Percentiles rank a stretch among this genome's conserved stretches.
phyloP scores from a whole-genome alignment of 2,329 filamentous ascomycete genomes.

The Fusarium tjaetaba region DNA sequence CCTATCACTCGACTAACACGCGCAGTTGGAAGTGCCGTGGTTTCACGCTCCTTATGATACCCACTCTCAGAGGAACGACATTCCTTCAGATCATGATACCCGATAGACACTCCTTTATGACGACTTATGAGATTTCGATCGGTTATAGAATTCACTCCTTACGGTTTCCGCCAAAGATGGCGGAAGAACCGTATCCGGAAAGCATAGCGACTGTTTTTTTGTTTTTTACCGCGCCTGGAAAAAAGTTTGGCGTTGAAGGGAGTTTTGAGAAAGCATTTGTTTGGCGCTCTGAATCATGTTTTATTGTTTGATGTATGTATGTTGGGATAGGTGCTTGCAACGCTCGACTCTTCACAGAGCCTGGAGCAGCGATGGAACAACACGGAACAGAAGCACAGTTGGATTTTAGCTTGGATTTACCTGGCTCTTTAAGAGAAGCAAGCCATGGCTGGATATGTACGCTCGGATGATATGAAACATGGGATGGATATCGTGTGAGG shows the following conservation, averaged over 20 bases:
- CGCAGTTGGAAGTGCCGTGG: slow-evolving; percentile 45
- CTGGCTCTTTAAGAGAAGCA: slow-evolving; percentile 6
- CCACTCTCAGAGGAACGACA: slow-evolving; percentile 32
- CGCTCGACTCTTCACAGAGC: slow-evolving; percentile 30
- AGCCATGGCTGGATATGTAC: slow-evolving; percentile 18
- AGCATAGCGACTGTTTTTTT: slow-evolving; percentile 65
- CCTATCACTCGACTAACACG: slow-evolving; percentile 33
- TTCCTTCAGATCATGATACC: slow-evolving; percentile 50
- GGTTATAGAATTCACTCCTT: slow-evolving; percentile 59
- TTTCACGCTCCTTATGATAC: slow-evolving; percentile 49
- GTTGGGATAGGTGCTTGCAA: slow-evolving; percentile 24
- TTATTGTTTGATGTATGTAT: slow-evolving; percentile 13
- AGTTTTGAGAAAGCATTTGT: slow-evolving; percentile 40
- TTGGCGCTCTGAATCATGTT: slow-evolving; percentile 36
- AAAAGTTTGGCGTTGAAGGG: slow-evolving; percentile 44
- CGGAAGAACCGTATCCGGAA: slow-evolving; percentile 55
- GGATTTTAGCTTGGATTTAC: slow-evolving; percentile 6
- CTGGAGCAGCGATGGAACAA: slow-evolving; percentile 26
- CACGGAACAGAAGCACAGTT: slow-evolving; percentile 36
- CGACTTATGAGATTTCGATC: slow-evolving; percentile 49
- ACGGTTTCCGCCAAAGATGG: slow-evolving; percentile 49
- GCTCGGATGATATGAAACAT: slow-evolving; percentile 11
- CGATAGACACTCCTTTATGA: slow-evolving; percentile 51
- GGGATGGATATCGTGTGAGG: slow-evolving; percentile 20
- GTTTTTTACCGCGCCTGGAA: slow-evolving; percentile 34